These are phyloP conservation scores for Chalciporus piperatus DNA, from an alignment of 768 basidiomycete species.

Conservation along the genomic window DNA sequence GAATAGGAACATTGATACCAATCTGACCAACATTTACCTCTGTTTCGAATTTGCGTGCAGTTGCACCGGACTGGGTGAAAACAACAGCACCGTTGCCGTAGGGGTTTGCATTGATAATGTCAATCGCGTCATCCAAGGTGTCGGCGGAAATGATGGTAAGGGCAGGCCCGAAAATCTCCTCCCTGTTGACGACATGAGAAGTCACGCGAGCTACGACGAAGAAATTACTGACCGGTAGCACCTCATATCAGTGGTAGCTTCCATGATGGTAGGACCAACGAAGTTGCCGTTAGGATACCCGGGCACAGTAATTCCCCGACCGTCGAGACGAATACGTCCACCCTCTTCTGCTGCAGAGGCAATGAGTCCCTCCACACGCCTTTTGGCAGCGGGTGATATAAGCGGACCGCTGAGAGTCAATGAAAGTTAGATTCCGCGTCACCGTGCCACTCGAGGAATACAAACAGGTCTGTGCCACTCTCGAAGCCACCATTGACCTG, in stretches of 20 bases:
- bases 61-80: slow-evolving; percentile 95
- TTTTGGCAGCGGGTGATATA: slow-evolving; percentile 80
- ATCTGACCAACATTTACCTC: slow-evolving; percentile 89
- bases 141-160: slow-evolving; percentile 75
- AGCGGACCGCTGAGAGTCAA: slow-evolving; percentile 57
- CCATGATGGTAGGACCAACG: slow-evolving; percentile 88
- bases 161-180: slow-evolving; percentile 96
- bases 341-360: slow-evolving; percentile 74
- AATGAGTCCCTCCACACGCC: slow-evolving; percentile 73
- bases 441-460: slow-evolving; percentile 1
- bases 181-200: slow-evolving; percentile 41
- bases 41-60: slow-evolving; percentile 89
- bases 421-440: not conserved
- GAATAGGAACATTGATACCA: slow-evolving; percentile 90
- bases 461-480: slow-evolving; percentile 73
- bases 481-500: slow-evolving; percentile 93
- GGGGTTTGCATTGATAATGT: slow-evolving; percentile 83
- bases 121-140: slow-evolving; percentile 85
- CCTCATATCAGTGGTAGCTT: slow-evolving; percentile 78
- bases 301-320: slow-evolving; percentile 63
- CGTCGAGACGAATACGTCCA: slow-evolving; percentile 84
- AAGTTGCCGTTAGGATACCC: slow-evolving; percentile 90
- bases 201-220: not conserved
- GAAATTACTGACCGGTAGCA: slow-evolving; percentile 70
- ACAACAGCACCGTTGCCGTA: slow-evolving; percentile 96